Evolutionary conservation across 2,329 filamentous ascomycete species (phyloP).

Genomic region (Aspergillus versicolor): DNA sequence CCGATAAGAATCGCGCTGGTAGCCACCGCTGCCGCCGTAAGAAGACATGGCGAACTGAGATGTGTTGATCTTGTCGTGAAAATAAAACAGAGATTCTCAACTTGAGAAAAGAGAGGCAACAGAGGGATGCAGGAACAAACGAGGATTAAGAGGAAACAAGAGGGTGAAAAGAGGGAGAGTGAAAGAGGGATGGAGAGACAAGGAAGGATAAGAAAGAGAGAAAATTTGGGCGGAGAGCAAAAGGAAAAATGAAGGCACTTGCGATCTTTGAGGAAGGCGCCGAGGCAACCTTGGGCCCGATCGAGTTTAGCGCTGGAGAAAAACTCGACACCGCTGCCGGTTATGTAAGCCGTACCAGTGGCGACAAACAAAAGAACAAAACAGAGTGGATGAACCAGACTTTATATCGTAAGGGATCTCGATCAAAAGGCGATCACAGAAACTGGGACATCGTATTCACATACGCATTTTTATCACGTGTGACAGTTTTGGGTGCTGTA

Average conservation of each 20-base stretch:
- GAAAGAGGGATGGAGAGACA: slow-evolving; percentile 22
- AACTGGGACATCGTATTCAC: background rate
- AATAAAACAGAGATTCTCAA: slow-evolving; percentile 6
- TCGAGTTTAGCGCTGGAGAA: slow-evolving; percentile 26
- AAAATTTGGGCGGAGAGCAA: slow-evolving; percentile 29
- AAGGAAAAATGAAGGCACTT: slow-evolving; percentile 20
- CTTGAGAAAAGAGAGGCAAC: slow-evolving; percentile 14
- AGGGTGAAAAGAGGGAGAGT: slow-evolving; percentile 16
- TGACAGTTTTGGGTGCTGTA: background rate
- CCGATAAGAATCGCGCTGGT: slow-evolving; percentile 56
- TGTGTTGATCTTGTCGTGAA: slow-evolving; percentile 9
- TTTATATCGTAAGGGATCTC: background rate
- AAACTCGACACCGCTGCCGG: slow-evolving; percentile 9
- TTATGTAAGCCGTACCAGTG: slow-evolving; percentile 10
- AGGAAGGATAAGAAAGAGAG: slow-evolving; percentile 22
- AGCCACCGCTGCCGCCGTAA: slow-evolving; percentile 57
- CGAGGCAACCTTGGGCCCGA: slow-evolving; percentile 25
- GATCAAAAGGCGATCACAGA: background rate
- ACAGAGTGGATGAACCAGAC: background rate
- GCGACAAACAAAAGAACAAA: background rate
- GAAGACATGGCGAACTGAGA: slow-evolving; percentile 63
- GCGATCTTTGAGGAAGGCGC: slow-evolving; percentile 19
- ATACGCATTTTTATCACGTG: background rate
- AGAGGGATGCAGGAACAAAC: slow-evolving; percentile 10
- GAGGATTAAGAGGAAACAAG: slow-evolving; percentile 9